Conservation (phyloP, 768 basidiomycete genomes). For the Xanthoconium stramineum region DNA sequence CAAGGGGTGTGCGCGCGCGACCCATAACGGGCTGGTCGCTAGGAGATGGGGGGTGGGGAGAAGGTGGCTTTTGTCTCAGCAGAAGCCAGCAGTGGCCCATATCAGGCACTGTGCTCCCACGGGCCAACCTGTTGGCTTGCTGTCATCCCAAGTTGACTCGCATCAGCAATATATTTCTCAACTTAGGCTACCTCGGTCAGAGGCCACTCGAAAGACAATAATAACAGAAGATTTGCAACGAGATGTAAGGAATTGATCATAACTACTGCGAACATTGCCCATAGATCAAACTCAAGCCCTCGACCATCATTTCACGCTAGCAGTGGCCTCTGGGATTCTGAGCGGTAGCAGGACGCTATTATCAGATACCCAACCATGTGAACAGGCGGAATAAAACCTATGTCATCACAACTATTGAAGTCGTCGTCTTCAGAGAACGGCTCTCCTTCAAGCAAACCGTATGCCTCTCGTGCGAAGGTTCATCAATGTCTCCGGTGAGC, state of each 20-base stretch:
- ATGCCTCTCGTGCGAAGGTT: constrained; percentile 39
- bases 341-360: background rate
- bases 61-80: too few species aligned
- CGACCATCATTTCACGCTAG: background rate
- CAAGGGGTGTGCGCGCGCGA: too few species aligned
- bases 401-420: background rate
- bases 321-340: background rate
- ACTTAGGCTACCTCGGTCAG: too few species aligned
- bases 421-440: constrained; percentile 15
- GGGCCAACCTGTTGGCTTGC: too few species aligned
- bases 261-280: background rate
- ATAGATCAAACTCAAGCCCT: background rate
- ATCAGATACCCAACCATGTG: background rate
- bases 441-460: constrained; percentile 31
- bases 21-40: too few species aligned
- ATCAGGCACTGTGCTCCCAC: too few species aligned
- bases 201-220: too few species aligned
- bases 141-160: too few species aligned
- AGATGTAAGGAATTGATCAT: background rate
- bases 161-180: too few species aligned
- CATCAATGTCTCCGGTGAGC: constrained; percentile 18
- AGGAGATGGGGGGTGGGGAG: too few species aligned
- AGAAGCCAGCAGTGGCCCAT: too few species aligned
- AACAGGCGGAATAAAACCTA: background rate
- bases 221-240: too few species aligned